These are phyloP conservation scores for Sodiomyces alkalinus DNA, from an alignment of 2,329 filamentous ascomycete genomes.

Conservation along the genomic window DNA sequence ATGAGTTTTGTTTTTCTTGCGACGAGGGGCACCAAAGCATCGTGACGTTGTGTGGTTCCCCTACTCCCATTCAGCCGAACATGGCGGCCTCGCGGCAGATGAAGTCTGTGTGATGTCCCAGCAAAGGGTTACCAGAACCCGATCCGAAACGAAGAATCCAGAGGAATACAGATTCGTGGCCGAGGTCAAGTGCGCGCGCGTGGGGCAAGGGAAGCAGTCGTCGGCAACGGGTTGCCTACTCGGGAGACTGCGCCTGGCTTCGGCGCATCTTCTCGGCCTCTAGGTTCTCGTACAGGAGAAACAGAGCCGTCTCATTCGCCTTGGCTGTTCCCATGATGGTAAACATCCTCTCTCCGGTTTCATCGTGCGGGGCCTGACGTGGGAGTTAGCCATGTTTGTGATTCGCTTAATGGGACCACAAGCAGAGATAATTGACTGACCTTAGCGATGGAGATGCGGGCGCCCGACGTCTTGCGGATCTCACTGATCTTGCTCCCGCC, in stretches of 20 bases:
- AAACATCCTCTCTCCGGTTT: constrained; percentile 98
- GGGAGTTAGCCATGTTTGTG: constrained; percentile 9
- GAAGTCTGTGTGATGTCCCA: constrained; percentile 39
- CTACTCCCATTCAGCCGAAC: constrained; percentile 26
- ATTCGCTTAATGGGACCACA: neutral
- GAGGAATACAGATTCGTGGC: constrained; percentile 8
- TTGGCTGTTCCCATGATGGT: constrained; percentile 93
- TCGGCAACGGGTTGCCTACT: constrained; percentile 33
- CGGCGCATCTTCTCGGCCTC: constrained; percentile 98
- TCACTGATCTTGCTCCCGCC: constrained; percentile 96
- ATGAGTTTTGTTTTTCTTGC: neutral
- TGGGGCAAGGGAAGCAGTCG: constrained; percentile 1
- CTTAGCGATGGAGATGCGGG: constrained; percentile 95
- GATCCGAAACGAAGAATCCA: constrained; percentile 28
- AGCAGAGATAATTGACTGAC: constrained; percentile 19
- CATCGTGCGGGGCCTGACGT: constrained; percentile 69
- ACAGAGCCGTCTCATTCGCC: constrained; percentile 90
- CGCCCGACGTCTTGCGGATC: constrained; percentile 91
- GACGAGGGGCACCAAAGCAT: neutral
- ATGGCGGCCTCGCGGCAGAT: constrained; percentile 46
- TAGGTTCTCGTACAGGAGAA: constrained; percentile 94
- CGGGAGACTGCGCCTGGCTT: constrained; percentile 52
- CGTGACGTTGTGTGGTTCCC: constrained; percentile 28
- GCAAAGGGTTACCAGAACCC: constrained; percentile 32
- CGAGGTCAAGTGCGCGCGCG: neutral